A percentile compares a stretch with the other conserved stretches of the same genome.
Evolutionary conservation across 805 yeast species (phyloP).

Genomic region (Myxozyma monticola): DNA sequence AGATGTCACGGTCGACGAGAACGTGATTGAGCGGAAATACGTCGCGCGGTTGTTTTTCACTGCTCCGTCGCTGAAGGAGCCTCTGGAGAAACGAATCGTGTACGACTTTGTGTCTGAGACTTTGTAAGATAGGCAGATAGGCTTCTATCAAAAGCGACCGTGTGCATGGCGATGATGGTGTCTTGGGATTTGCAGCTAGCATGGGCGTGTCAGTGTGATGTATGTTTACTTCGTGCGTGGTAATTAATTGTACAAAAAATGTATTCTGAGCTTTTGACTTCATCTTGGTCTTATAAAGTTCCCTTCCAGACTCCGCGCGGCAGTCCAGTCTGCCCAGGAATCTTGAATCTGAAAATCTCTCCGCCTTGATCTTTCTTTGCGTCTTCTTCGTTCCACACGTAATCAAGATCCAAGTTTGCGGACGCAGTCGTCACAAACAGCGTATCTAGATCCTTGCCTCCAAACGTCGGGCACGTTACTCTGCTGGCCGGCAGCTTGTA

Average conservation of each 20-base stretch:
- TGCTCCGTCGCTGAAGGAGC: conserved; percentile 13
- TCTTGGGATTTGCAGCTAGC: no score
- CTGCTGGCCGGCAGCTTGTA: conserved; percentile 59
- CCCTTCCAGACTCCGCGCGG: conserved; percentile 17
- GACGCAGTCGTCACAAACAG: conserved; percentile 71
- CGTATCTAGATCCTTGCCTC: conserved; percentile 59
- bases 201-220: neutral
- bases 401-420: conserved; percentile 43
- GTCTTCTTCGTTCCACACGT: conserved; percentile 36
- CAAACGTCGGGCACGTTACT: conserved; percentile 66
- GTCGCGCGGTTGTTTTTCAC: conserved; percentile 23
- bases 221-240: neutral
- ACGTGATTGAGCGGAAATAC: conserved; percentile 19
- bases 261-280: neutral
- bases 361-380: conserved; percentile 35
- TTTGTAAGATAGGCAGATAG: neutral
- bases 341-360: conserved; percentile 32
- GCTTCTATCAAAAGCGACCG: neutral
- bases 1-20: conserved; percentile 18
- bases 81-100: conserved; percentile 18
- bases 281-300: neutral
- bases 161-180: neutral
- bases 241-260: neutral
- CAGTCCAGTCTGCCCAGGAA: conserved; percentile 29
- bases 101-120: conserved; percentile 17